Evolutionary conservation across 2,329 filamentous ascomycete species (phyloP), one percentile per base, ranked within the genome.

Genomic region (Coniella vitis): DNA sequence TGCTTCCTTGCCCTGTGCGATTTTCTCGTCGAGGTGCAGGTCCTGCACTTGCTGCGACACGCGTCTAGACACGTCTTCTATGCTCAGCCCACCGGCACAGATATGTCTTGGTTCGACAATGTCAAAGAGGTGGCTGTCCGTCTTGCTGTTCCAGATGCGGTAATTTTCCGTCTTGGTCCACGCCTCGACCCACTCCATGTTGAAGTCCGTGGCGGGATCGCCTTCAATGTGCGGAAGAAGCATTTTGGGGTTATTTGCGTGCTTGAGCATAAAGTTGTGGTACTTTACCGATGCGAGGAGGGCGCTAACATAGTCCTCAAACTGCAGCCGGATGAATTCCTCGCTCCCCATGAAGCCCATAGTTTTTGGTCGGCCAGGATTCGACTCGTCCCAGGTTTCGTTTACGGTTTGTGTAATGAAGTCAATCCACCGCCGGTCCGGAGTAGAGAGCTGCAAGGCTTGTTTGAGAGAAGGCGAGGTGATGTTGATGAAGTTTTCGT

Each of bases 391-490:
- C 93, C 93, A 98, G 0, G 93, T 96, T 56, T 97, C 90, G 60
- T 93, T 87, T 19, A 98, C 88, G 35, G 90, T 87, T 59, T 95
- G 88, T 0, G 90, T 94, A 47, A 98, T 77, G 58, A 90, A 90
- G 68, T 98, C 93, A 57, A 98, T 96, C 91, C 93, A 98, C 49
- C 93, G 79, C 51, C 93, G 80, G 62, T 98, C 93, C 1, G 93
- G 86, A 9, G 83, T 83, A 0, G 93, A 93, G 2, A 98, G 79
- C 1, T 79, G 68, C 4, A 97, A 73, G 1, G 90, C 90, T 34
- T 75, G 70, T 42, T 86, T 83, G 13, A 98, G 74, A 4, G 88
- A 87, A 2, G 85, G 71, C 0, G 90, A 95, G 0, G 86, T 86
- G 55, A 96, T 87, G 59, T 81, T 91, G 58, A 97, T 83, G 2